phyloP scores from a whole-genome alignment of 371 early-diverging fungal species.

The Quaeritorhiza haematococci region DNA sequence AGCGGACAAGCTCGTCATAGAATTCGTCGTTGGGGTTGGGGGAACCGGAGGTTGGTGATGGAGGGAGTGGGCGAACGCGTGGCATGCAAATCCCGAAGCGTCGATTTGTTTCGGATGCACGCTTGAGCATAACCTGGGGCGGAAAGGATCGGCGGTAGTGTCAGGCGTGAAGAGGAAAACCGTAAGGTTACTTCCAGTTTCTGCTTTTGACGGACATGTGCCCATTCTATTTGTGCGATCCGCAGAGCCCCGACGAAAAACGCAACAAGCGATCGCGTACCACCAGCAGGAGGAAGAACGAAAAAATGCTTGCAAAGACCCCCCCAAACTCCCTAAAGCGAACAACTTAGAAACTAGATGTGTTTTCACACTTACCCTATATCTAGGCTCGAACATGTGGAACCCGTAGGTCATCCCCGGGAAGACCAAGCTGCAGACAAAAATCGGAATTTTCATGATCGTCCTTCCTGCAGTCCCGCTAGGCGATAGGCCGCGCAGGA shows the following conservation, averaged over 20 bases:
- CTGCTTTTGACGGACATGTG: background rate
- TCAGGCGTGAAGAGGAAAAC: background rate
- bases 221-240: too few relatives aligned
- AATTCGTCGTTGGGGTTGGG: too few relatives aligned
- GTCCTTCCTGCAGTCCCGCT: background rate
- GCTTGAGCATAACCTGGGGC: conserved; percentile 25
- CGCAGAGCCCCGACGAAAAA: too few relatives aligned
- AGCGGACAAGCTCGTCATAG: too few relatives aligned
- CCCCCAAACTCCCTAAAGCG: background rate
- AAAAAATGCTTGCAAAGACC: too few relatives aligned
- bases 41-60: background rate
- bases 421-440: conserved; percentile 50
- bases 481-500: too few relatives aligned
- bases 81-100: conserved; percentile 15
- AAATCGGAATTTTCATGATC: conserved; percentile 44
- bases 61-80: conserved; percentile 12
- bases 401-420: conserved; percentile 16
- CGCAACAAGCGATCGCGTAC: too few relatives aligned
- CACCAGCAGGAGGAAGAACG: too few relatives aligned
- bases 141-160: too few relatives aligned
- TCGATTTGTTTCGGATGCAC: conserved; percentile 10
- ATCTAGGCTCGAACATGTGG: conserved; percentile 33
- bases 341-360: too few relatives aligned
- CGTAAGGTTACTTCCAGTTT: background rate
- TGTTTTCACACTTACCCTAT: conserved; percentile 20